Evolutionary conservation across 2,329 filamentous ascomycete species (phyloP), one percentile per base, ranked within the genome.

Genomic region (Pseudocercospora fuligena): DNA sequence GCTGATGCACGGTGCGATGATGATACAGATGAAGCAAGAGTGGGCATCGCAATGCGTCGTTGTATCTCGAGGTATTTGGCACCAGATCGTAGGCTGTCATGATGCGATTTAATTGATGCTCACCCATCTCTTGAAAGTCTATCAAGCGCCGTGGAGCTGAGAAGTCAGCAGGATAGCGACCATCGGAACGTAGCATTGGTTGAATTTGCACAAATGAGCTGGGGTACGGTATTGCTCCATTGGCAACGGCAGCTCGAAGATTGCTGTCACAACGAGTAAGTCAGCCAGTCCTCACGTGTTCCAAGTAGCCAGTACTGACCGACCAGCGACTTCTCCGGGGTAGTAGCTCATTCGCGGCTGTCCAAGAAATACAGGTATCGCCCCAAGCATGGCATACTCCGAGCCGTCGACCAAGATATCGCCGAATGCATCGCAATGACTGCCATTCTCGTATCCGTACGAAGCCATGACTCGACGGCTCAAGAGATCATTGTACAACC

Each of bases 121-220:
- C 73, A 36, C 72, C 70, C 61, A 76, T 69, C 46, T 68, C 65
- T 27, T 77, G 36, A 36, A 75, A 65, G 33, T 73, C 75, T 60
- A 60, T 73, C 58, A 67, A 71, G 31, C 53, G 73, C 73, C 65
- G 69, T 66, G 62, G 70, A 1, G 62, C 61, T 25, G 69, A 65
- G 62, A 79, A 79, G 14, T 74, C 71, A 5, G 60, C 40, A 7
- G 78, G 78, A 54, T 77, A 79, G n/a, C 68, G 66, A 3, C 74
- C 75, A 43, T 76, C 72, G 4, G 43, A 40, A 36, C 71, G 71
- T 69, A 78, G 73, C 70, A 76, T 78, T 1, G 78, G 78, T 8
- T 65, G 63, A 21, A 80, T 46, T 31, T 77, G 73, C 8, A 69
- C 72, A 58, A 74, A 73, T 49, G 60, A 64, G 29, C 72, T 67